phyloP scores from a whole-genome alignment of 1,284 basidiomycete genomes.

The Tylopilus orsonianus region DNA sequence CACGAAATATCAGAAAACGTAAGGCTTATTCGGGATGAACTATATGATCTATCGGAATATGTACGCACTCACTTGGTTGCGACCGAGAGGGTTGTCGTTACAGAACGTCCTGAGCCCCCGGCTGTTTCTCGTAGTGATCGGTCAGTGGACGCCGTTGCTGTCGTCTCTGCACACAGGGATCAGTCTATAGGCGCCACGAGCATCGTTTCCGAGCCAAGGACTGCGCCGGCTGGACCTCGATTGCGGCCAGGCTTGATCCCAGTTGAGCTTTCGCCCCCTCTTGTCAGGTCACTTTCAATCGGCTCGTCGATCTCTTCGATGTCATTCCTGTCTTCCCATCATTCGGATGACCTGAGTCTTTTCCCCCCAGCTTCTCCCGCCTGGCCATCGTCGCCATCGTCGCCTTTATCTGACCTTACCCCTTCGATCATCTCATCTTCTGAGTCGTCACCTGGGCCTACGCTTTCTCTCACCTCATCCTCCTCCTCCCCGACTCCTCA shows the following conservation, averaged over 20 bases:
- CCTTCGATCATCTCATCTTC: conserved; percentile 36
- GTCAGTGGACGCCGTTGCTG: conserved; percentile 40
- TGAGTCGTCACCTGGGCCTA: conserved; percentile 31
- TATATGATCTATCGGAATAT: conserved; percentile 55
- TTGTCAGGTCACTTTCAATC: conserved; percentile 43
- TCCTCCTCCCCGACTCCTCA: conserved; percentile 36
- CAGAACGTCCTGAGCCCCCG: conserved; percentile 20
- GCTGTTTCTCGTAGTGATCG: conserved; percentile 40
- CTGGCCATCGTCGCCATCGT: conserved; percentile 34
- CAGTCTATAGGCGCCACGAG: conserved; percentile 40
- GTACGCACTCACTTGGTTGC: conserved; percentile 31
- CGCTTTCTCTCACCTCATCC: conserved; percentile 33
- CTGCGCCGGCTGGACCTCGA: conserved; percentile 31
- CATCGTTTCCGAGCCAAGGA: conserved; percentile 21
- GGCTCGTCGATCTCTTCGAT: conserved; percentile 50
- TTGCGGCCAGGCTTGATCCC: conserved; percentile 21
- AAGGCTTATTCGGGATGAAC: conserved; percentile 58
- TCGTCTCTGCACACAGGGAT: conserved; percentile 35
- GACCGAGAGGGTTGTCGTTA: conserved; percentile 17
- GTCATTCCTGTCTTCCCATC: conserved; percentile 71
- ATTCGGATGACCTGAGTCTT: conserved; percentile 65
- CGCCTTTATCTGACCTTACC: conserved; percentile 33
- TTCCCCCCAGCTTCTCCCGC: conserved; percentile 31
- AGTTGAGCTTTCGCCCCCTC: conserved; percentile 41
- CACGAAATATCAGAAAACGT: conserved; percentile 61